Percentiles rank a stretch among this genome's conserved stretches.
phyloP scores from a whole-genome alignment of 768 basidiomycete genomes.

The Tylopilus sp. region DNA sequence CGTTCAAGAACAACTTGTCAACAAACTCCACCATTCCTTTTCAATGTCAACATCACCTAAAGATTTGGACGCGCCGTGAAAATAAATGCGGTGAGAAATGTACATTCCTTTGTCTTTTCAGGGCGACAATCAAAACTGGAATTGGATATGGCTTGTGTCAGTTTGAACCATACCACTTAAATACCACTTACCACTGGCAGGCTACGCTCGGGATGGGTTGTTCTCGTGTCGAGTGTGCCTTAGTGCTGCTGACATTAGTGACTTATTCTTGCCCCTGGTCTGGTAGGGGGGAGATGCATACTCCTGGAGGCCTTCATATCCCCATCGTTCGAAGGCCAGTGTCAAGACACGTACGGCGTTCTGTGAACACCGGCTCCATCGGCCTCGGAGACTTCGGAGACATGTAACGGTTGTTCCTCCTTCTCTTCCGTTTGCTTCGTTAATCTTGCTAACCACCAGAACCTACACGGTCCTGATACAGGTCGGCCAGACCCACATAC shows the following conservation, averaged over 20 bases:
- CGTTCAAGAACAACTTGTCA: no score
- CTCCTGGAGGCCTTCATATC: conserved; percentile 22
- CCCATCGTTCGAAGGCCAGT: conserved; percentile 17
- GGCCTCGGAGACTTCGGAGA: conserved; percentile 63
- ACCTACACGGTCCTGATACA: conserved; percentile 61
- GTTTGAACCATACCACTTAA: no score
- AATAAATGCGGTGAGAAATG: background rate
- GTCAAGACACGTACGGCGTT: conserved; percentile 4
- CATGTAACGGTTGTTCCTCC: conserved; percentile 42
- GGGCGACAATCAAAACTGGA: background rate
- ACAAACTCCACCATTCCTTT: no score
- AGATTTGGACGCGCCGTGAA: background rate
- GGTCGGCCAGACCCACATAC: conserved; percentile 48
- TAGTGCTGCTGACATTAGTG: conserved; percentile 6
- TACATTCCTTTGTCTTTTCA: background rate
- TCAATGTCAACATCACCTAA: background rate
- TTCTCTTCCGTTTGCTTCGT: background rate
- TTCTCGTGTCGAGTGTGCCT: conserved; percentile 2
- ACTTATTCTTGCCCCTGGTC: conserved; percentile 3
- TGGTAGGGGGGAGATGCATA: background rate
- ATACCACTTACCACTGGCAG: background rate
- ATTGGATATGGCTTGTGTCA: background rate
- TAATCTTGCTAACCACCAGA: conserved; percentile 32
- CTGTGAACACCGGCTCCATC: conserved; percentile 33
- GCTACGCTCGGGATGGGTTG: conserved; percentile 9